Conservation (phyloP, 805 yeast species). For the Starmerella cellae region DNA sequence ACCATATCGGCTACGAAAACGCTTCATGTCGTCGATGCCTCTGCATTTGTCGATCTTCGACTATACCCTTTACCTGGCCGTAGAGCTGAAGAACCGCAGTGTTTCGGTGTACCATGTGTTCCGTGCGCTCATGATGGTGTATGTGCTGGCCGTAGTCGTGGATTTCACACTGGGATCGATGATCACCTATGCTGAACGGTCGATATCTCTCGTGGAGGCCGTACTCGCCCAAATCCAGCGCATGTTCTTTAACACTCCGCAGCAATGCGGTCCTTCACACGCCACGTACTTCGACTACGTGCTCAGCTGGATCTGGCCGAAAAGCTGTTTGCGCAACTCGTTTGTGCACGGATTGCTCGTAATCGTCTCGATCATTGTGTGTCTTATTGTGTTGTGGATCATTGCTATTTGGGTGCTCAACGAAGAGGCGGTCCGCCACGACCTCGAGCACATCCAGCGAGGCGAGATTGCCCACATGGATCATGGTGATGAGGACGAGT, state of each 20-base stretch:
- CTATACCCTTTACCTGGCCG: constrained; percentile 5
- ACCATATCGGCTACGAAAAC: constrained; percentile 53
- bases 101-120: constrained; percentile 8
- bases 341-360: not conserved
- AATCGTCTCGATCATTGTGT: not conserved
- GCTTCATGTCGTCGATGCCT: constrained; percentile 56
- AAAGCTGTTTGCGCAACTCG: constrained; percentile 2
- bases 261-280: constrained; percentile 17
- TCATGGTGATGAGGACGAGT: constrained; percentile 12
- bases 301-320: constrained; percentile 10
- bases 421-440: constrained; percentile 14
- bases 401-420: constrained; percentile 12
- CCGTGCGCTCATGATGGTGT: constrained; percentile 16
- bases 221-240: not conserved
- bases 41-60: constrained; percentile 42
- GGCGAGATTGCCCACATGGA: constrained; percentile 19
- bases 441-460: constrained; percentile 17
- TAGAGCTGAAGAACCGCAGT: not conserved
- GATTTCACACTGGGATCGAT: constrained; percentile 5
- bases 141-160: constrained; percentile 11
- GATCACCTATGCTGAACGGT: not conserved
- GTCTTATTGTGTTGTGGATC: constrained; percentile 3
- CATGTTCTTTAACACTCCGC: not conserved
- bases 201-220: not conserved
- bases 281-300: constrained; percentile 17